Base-by-base conservation (phyloP, 2,329 filamentous ascomycete genomes). In the Penicillium sp. region DNA sequence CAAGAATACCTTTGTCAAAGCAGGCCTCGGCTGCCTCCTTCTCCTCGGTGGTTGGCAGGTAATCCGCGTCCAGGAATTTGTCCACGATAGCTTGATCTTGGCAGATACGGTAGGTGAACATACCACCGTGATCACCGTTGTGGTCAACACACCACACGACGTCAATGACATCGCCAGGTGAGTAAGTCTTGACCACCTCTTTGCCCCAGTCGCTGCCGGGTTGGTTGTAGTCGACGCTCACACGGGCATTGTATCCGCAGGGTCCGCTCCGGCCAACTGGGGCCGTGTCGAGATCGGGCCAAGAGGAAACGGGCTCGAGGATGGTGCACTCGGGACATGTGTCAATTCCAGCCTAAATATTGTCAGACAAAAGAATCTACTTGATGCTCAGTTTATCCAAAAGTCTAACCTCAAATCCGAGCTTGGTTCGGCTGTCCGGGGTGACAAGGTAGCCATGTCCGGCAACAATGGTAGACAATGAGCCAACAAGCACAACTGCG, bases 111-210 rank as follows among this genome's bases (percentile, higher is more conserved):
- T 82, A 84, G 62, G 69, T 76, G 68, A 83, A 84, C 81, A 83
- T 83, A 68, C 81, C 82, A 27, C 81, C 81, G 60, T 84, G 82
- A 61, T 84, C 81, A 0, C 82, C 82, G 61, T 83, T 84, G 68
- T 82, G 70, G 63, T 84, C 82, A 19, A 83, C 76, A 52, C 82
- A 84, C 82, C 82, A 84, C 65, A 82, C 72, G 0, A 83, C 81
- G 25, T 81, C 78, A 25, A 83, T 68, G 0, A 75, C 68, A 10
- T 83, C 70, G 0, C 81, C 82, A 0, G 78, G 69, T 0, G 69
- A 68, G 67, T 83, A 83, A 1, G 75, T 80, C 2, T 67, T 75
- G 0, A 82, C 78, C 0, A 75, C 69, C 0, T 69, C 53, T 10
- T 67, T 72, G 23, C 81, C 81, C 81, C 80, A 83, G 65, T 73